Percentiles rank a stretch among this genome's conserved stretches.
These are phyloP conservation scores for Yamadazyma oceani DNA, from an alignment of 1,139 yeast species.

Conservation along the genomic window DNA sequence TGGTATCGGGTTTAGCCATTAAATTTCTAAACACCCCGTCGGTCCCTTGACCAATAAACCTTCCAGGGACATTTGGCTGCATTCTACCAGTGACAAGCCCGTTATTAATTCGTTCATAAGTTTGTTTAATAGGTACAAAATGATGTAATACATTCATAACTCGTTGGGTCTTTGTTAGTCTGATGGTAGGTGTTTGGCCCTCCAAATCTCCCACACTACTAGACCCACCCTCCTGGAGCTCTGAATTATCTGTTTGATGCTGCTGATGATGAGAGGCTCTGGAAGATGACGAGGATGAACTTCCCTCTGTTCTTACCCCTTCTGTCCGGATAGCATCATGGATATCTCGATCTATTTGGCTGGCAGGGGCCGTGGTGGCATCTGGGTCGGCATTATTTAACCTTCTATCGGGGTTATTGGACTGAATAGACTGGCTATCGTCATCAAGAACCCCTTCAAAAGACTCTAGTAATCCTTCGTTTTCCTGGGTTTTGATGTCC, in stretches of 20 bases:
- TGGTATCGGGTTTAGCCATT: constrained; percentile 79
- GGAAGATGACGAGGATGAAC: constrained; percentile 3
- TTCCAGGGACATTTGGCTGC: constrained; percentile 45
- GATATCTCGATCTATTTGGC: constrained; percentile 17
- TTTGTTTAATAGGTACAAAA: constrained; percentile 41
- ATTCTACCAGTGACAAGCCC: constrained; percentile 47
- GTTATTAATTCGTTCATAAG: constrained; percentile 46
- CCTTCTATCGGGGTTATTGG: constrained; percentile 8
- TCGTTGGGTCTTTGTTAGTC: constrained; percentile 30
- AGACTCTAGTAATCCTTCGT: constrained; percentile 13
- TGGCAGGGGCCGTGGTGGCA: constrained; percentile 6
- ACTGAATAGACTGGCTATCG: constrained; percentile 5
- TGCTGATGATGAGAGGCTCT: background rate
- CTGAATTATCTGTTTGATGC: constrained; percentile 1
- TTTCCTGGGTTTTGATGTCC: constrained; percentile 9
- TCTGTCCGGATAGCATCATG: constrained; percentile 16
- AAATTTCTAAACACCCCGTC: constrained; percentile 95
- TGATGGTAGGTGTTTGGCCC: constrained; percentile 19
- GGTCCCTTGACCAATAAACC: constrained; percentile 55
- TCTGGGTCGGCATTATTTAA: constrained; percentile 1
- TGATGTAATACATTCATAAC: constrained; percentile 33
- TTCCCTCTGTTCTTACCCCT: background rate
- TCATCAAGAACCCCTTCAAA: constrained; percentile 12
- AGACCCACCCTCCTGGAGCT: background rate
- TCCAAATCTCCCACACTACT: constrained; percentile 16